Conservation (phyloP, 768 basidiomycete species). For the Coprinellus aureogranulatus region DNA sequence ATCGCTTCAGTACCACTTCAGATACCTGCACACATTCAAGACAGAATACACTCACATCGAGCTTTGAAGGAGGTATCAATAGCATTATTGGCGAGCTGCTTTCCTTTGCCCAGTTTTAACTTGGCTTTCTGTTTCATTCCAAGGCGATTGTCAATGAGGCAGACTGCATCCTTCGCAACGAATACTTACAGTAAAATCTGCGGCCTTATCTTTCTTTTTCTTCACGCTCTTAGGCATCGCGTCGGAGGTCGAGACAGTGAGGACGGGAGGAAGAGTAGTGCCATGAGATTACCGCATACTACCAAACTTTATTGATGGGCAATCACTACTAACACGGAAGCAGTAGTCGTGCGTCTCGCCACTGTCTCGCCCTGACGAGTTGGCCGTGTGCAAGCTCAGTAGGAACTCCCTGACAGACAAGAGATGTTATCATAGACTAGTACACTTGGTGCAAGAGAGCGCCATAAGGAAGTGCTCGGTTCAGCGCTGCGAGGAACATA, state of each 20-base stretch:
- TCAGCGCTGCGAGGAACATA: no score
- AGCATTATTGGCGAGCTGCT: constrained; percentile 75
- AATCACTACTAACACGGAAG: no score
- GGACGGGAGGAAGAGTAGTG: neutral
- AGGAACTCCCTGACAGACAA: no score
- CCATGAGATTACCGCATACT: constrained; percentile 1
- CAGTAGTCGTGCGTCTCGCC: no score
- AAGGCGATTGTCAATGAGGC: neutral
- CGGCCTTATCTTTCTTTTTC: constrained; percentile 82
- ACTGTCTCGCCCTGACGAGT: no score
- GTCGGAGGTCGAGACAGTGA: neutral
- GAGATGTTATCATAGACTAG: no score
- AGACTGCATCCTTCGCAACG: neutral
- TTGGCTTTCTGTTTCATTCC: constrained; percentile 97
- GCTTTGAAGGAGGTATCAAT: constrained; percentile 97
- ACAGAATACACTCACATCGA: constrained; percentile 60
- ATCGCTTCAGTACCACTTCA: constrained; percentile 59
- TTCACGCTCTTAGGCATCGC: constrained; percentile 83
- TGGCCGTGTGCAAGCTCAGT: no score
- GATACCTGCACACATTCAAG: constrained; percentile 10
- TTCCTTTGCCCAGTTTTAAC: constrained; percentile 95
- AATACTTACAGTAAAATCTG: constrained; percentile 76
- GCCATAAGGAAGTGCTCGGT: no score
- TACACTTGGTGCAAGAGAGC: no score
- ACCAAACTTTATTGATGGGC: constrained; percentile 5